A percentile compares a stretch with the other conserved stretches of the same genome.
phyloP scores from a whole-genome alignment of 129 eudicot species.

The Centaurea solstitialis region DNA sequence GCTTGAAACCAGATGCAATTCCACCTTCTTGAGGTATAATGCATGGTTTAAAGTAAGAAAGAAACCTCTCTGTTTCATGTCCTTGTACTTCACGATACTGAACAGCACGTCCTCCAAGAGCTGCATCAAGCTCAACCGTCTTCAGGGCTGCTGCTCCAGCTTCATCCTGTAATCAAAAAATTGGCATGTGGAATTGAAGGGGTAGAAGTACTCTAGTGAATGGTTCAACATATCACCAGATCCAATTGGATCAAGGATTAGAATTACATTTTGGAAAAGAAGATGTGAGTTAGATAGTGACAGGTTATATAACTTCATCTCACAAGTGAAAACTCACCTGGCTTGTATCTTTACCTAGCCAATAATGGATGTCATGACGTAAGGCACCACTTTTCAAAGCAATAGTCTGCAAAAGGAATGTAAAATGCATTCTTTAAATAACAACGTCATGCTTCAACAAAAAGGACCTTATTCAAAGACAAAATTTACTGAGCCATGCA shows the following conservation, averaged over 20 bases:
- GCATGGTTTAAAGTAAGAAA: conserved; percentile 96
- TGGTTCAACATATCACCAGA: neutral
- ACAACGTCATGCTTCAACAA: neutral
- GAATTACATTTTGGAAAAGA: neutral
- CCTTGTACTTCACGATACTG: conserved; percentile 99
- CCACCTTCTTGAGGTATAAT: conserved; percentile 98
- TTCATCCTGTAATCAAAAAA: conserved; percentile 51
- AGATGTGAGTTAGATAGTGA: conserved; percentile 5
- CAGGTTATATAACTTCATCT: neutral
- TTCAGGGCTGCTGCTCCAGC: conserved; percentile 70
- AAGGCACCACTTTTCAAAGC: conserved; percentile 85
- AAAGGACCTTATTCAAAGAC: neutral
- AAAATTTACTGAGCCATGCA: neutral
- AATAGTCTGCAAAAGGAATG: conserved; percentile 65
- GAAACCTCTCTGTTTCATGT: conserved; percentile 92
- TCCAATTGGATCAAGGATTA: neutral
- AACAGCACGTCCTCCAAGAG: conserved; percentile 95
- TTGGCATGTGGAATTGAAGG: neutral
- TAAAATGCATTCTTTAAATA: conserved; percentile 13
- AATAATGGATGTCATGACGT: conserved; percentile 89
- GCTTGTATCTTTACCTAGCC: conserved; percentile 97
- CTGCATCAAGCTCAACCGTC: conserved; percentile 91
- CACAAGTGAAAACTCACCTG: conserved; percentile 58
- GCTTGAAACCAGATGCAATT: conserved; percentile 81
- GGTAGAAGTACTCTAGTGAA: neutral